Base-by-base conservation (phyloP, 257 asterid genomes). In the Solanum medicagineum region DNA sequence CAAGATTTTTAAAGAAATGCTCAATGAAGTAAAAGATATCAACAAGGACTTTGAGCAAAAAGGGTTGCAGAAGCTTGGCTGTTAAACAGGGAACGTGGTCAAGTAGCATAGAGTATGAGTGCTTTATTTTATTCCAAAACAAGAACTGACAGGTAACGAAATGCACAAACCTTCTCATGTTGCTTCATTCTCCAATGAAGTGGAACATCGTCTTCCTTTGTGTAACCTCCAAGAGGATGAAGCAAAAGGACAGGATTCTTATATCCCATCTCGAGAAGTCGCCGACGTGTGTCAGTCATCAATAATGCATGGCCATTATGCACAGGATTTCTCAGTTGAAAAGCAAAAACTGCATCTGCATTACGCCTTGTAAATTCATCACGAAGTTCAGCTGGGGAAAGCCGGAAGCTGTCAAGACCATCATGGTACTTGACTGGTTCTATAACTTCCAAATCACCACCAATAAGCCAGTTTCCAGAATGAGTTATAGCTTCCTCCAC, bases 291-390 rank as follows among this genome's bases (percentile, higher is more conserved):
- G 88, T 95, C 99, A 0, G 93, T 94, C 99, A 95, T 95, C 26
- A 95, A 84, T 10, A 95, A 83, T n/a, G 99, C 99, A 74, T 95
- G 99, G 47, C 99, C 98, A 59, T 95, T 95, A 88, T 95, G 99
- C 84, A 95, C 99, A 0, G 99, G 99, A 87, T 95, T 95, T 56
- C 99, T 93, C 57, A 95, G 96, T 89, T 95, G 99, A 91, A 95
- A 95, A 10, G 99, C 99, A 73, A 95, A 95, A 56, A 95, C 99
- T 0, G 99, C 99, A 87, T 95, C 99, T 0, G 99, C 98, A 65
- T 92, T 87, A n/a, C 98, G 94, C 81, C 87, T 91, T 56, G 91
- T 91, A 53, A 95, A 95, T 89, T 95, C 97, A 0, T 84, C 90
- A 1, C 97, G 95, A 32, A 94, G 97, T 70, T 93, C 94, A 63